phyloP scores from a whole-genome alignment of 2,329 filamentous ascomycete species.

The Colletotrichum sojae region DNA sequence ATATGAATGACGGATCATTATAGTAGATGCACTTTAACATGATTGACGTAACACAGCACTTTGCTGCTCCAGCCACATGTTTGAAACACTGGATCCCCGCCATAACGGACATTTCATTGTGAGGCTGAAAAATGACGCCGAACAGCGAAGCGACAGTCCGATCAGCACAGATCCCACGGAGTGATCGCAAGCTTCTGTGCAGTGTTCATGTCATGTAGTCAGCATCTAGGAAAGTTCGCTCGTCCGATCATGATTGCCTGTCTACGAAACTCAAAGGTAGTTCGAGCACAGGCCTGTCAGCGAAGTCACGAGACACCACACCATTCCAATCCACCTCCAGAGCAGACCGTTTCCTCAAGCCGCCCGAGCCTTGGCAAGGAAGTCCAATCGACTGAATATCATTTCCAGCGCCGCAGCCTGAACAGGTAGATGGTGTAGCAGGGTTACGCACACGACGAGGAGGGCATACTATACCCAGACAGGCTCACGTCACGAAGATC shows the following conservation, averaged over 20 bases:
- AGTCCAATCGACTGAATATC: too few relatives aligned
- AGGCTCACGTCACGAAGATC: neutral
- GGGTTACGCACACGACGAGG: too few relatives aligned
- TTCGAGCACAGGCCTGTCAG: neutral
- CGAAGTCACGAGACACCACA: neutral
- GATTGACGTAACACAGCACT: neutral
- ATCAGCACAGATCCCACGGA: neutral
- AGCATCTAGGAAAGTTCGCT: slow-evolving; percentile 15
- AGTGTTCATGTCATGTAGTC: neutral
- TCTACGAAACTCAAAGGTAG: slow-evolving; percentile 20
- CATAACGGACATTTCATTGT: neutral
- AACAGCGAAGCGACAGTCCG: neutral
- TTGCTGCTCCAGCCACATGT: slow-evolving; percentile 11
- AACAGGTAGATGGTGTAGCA: too few relatives aligned
- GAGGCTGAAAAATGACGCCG: slow-evolving; percentile 18
- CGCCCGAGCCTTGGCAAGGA: too few relatives aligned
- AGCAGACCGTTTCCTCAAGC: too few relatives aligned
- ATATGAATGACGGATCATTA: neutral
- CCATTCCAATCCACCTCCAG: too few relatives aligned
- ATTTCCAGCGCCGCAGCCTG: too few relatives aligned
- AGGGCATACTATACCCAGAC: too few relatives aligned
- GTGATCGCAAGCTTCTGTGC: slow-evolving; percentile 3
- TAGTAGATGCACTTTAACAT: neutral
- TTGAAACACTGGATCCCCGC: slow-evolving; percentile 26
- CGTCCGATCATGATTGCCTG: slow-evolving; percentile 27